A percentile compares a stretch with the other conserved stretches of the same genome.
Evolutionary conservation across 2,329 filamentous ascomycete species (phyloP).

Genomic region (Metarhizium rileyi): DNA sequence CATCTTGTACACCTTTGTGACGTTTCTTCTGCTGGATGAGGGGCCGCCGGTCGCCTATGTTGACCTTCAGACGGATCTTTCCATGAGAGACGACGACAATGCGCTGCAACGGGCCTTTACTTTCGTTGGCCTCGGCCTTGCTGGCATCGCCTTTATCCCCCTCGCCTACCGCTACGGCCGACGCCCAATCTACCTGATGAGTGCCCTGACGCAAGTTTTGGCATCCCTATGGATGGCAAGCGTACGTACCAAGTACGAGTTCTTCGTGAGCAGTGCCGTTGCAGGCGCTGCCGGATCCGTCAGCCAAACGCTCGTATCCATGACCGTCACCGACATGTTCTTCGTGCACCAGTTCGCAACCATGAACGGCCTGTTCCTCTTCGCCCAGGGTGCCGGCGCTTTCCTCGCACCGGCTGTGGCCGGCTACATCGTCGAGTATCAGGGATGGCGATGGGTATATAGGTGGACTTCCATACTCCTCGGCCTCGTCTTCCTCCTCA

Average conservation of each 20-base stretch:
- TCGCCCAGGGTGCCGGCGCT: constrained; percentile 17
- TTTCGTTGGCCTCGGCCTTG: constrained; percentile 12
- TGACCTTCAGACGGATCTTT: background rate
- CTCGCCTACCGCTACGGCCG: constrained; percentile 15
- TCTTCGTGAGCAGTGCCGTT: constrained; percentile 27
- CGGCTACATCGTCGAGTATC: constrained; percentile 10
- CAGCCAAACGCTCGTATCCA: constrained; percentile 28
- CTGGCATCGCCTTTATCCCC: constrained; percentile 14
- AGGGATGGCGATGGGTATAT: constrained; percentile 22
- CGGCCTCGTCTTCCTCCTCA: constrained; percentile 2
- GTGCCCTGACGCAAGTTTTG: constrained; percentile 25
- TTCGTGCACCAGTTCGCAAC: constrained; percentile 19
- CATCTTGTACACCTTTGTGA: background rate
- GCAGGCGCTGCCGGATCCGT: constrained; percentile 27
- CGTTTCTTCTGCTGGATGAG: background rate
- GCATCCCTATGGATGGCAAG: constrained; percentile 31
- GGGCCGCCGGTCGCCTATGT: background rate
- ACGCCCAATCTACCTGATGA: constrained; percentile 20
- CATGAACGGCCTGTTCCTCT: constrained; percentile 20
- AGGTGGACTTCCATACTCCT: constrained; percentile 8
- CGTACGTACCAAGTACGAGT: constrained; percentile 17
- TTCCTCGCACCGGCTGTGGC: constrained; percentile 13
- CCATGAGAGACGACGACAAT: background rate
- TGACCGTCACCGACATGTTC: constrained; percentile 25
- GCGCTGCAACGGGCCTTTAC: background rate